Base-by-base conservation (phyloP, 345 rosid genomes). In the Luvunga scandens region DNA sequence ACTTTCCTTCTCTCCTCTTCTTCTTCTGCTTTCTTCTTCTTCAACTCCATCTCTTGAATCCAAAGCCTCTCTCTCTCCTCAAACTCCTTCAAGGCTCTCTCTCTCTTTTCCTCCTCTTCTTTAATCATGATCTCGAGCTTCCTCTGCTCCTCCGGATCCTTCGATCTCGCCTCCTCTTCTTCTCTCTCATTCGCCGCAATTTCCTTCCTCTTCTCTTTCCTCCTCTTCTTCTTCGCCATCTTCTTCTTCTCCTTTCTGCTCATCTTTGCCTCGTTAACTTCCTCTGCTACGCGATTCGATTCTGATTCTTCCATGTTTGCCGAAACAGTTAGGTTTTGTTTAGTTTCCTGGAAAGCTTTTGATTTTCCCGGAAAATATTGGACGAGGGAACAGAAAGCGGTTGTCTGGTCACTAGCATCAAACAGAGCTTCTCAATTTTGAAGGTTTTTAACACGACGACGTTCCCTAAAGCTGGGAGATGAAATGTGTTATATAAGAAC, bases 181-280 rank as follows among this genome's bases (percentile, higher is more conserved):
- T 86, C 90, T 77, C 90, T 90, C 88, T 87, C 94, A 85, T 81
- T 88, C 84, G 63, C 87, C 66, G 97, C 94, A 36, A 81, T 83
- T 85, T 91, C 96, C 83, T 81, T 93, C 89, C 99, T 85, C 76
- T 76, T 22, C 66, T 85, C 91, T 87, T 85, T 92, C 88, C 98
- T 86, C 90, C 87, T 95, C 86, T 82, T n/a, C 88, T 88, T 95
- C 88, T 95, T 95, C 86, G 74, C 77, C 82, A 86, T 88, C 86
- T 90, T 95, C 85, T 94, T 73, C 90, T 91, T 95, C 78, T 90
- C 97, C 83, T 86, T 90, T 79, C 99, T 87, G 80, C 81, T 79
- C 84, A 76, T 56, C 9, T 31, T 30, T 14, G 19, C 61, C 83
- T 68, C 78, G 76, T 62, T 48, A 45, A 31, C 80, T 69, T 66